Conservation (phyloP, 768 basidiomycete species). For the Tulasnella sp. region DNA sequence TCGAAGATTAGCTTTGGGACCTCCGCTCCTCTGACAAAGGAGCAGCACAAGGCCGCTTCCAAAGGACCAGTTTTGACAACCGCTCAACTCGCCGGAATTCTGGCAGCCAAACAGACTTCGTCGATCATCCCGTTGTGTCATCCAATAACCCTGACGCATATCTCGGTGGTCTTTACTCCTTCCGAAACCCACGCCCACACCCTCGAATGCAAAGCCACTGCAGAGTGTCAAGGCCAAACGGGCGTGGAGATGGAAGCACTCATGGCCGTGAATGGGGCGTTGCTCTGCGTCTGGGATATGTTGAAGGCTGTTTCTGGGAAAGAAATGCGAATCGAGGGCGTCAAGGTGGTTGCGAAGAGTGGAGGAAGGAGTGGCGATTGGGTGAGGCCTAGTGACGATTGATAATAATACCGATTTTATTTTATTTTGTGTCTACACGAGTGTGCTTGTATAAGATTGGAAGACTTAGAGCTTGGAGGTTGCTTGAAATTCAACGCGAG, state of each 20-base stretch:
- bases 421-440: neutral
- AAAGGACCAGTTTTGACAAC: constrained; percentile 77
- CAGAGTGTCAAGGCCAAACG: constrained; percentile 76
- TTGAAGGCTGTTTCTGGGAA: constrained; percentile 86
- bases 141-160: constrained; percentile 71
- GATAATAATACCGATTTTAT: neutral
- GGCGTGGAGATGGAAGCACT: constrained; percentile 95
- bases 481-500: neutral
- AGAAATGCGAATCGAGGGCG: constrained; percentile 72
- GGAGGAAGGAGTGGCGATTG: constrained; percentile 81
- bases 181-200: neutral
- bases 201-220: constrained; percentile 67
- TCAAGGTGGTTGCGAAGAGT: constrained; percentile 51
- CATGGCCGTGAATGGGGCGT: constrained; percentile 75
- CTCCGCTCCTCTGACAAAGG: neutral
- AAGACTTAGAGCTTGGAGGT: neutral
- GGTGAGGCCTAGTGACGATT: constrained; percentile 33
- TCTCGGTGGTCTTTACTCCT: constrained; percentile 64
- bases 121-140: constrained; percentile 88
- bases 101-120: constrained; percentile 83
- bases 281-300: constrained; percentile 93
- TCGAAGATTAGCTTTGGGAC: constrained; percentile 42
- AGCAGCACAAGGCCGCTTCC: constrained; percentile 52
- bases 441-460: neutral
- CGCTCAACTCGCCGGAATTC: constrained; percentile 84